phyloP scores from a whole-genome alignment of 257 asterid species.

The Solanum sejunctum region DNA sequence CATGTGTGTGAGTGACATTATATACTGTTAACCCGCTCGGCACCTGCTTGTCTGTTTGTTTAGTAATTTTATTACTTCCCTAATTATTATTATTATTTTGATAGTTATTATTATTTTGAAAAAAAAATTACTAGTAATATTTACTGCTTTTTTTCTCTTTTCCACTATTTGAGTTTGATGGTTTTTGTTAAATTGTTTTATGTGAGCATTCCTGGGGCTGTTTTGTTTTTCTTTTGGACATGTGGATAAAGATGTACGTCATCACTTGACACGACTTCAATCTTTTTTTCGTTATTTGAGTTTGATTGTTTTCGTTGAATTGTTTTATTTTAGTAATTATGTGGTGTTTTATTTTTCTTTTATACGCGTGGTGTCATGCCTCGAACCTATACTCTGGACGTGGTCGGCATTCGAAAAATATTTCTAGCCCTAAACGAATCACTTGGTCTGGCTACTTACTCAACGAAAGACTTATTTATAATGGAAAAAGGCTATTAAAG shows the following conservation, averaged over 20 bases:
- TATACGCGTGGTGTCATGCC: no score
- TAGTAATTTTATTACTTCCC: neutral
- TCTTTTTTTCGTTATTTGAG: rapidly evolving
- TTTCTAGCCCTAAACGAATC: no score
- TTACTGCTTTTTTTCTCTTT: neutral
- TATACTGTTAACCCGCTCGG: neutral
- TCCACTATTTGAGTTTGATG: neutral
- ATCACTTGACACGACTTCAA: no score
- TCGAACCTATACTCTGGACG: no score
- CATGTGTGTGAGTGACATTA: conserved; percentile 9
- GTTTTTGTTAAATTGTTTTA: neutral
- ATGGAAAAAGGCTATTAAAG: no score
- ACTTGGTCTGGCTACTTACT: no score
- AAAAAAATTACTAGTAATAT: neutral
- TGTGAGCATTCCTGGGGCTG: neutral
- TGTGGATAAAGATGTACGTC: no score
- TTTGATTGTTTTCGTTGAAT: neutral
- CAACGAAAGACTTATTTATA: no score
- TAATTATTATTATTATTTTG: neutral
- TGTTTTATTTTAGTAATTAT: neutral
- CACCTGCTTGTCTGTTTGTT: neutral
- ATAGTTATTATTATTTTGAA: neutral
- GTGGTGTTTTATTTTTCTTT: no score
- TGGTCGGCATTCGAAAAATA: no score
- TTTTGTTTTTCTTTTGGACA: neutral